phyloP scores from a whole-genome alignment of 805 yeast species.

The Brettanomyces custersianus region DNA sequence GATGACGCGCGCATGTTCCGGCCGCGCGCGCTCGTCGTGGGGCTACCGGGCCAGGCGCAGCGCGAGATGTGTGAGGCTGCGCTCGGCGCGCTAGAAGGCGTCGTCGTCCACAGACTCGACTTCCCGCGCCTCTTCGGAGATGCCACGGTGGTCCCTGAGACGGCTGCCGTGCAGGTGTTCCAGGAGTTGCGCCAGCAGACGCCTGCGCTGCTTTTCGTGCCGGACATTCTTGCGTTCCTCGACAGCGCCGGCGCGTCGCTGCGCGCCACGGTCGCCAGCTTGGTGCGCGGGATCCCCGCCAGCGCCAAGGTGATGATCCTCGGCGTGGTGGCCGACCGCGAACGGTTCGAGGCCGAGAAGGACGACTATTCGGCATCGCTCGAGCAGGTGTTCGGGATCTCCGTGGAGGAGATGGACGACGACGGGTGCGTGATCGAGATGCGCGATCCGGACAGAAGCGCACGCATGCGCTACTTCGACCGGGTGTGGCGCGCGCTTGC shows the following conservation, averaged over 20 bases:
- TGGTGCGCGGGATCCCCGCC: constrained; percentile 59
- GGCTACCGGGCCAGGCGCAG: constrained; percentile 78
- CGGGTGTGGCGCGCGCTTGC: constrained; percentile 43
- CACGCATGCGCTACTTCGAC: constrained; percentile 50
- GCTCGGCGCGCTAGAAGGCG: constrained; percentile 77
- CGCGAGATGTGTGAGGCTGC: constrained; percentile 77
- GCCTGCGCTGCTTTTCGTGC: constrained; percentile 79
- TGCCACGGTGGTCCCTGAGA: constrained; percentile 73
- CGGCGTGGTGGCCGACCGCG: constrained; percentile 7
- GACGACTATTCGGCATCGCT: constrained; percentile 33
- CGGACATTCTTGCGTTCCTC: constrained; percentile 73
- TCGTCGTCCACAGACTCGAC: constrained; percentile 80
- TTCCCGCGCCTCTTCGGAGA: constrained; percentile 71
- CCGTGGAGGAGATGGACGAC: constrained; percentile 38
- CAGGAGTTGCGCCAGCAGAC: constrained; percentile 83
- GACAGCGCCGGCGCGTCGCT: constrained; percentile 61
- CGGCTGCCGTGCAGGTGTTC: constrained; percentile 72
- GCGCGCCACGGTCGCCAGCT: constrained; percentile 58
- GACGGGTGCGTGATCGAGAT: constrained; percentile 30
- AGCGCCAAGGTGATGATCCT: constrained; percentile 67
- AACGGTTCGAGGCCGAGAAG: constrained; percentile 16
- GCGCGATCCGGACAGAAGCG: constrained; percentile 31
- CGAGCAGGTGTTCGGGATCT: constrained; percentile 49
- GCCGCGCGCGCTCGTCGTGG: constrained; percentile 72
- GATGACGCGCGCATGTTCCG: constrained; percentile 54